These are phyloP conservation scores for Colletotrichum melonis DNA, from an alignment of 2,329 filamentous ascomycete genomes.

Conservation along the genomic window DNA sequence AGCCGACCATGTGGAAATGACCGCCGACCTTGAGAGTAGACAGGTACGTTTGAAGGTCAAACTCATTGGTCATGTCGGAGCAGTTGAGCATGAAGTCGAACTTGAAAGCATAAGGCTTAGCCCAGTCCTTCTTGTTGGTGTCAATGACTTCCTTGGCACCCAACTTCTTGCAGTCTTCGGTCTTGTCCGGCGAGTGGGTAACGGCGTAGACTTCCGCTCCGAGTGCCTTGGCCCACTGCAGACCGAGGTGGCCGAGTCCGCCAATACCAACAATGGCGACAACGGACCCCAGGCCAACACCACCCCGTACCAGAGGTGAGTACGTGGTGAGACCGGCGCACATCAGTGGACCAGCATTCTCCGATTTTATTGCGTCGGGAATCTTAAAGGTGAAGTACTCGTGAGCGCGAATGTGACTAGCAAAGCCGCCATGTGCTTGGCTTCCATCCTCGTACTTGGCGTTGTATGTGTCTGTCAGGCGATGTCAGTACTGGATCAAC, in stretches of 20 bases:
- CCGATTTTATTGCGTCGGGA: slow-evolving; percentile 61
- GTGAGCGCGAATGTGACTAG: slow-evolving; percentile 60
- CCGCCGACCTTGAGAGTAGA: slow-evolving; percentile 63
- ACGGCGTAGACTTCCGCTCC: slow-evolving; percentile 75
- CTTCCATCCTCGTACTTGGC: slow-evolving; percentile 67
- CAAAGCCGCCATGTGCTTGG: slow-evolving; percentile 73
- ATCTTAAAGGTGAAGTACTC: slow-evolving; percentile 71
- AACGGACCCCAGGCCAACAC: slow-evolving; percentile 75
- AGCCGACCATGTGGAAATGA: slow-evolving; percentile 68
- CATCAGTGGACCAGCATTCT: slow-evolving; percentile 74
- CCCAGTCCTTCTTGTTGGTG: slow-evolving; percentile 66
- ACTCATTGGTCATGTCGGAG: slow-evolving; percentile 61
- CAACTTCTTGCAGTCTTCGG: slow-evolving; percentile 68
- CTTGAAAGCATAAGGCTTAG: slow-evolving; percentile 60
- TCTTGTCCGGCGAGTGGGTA: slow-evolving; percentile 69
- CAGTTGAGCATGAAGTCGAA: slow-evolving; percentile 65
- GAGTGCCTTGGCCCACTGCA: slow-evolving; percentile 78
- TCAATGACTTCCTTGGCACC: slow-evolving; percentile 68
- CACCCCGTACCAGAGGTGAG: slow-evolving; percentile 74
- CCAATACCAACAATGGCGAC: slow-evolving; percentile 81
- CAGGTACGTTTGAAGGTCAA: slow-evolving; percentile 65
- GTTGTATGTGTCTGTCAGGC: slow-evolving; percentile 64
- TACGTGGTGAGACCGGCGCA: slow-evolving; percentile 83
- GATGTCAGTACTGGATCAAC: not conserved
- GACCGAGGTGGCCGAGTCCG: slow-evolving; percentile 78